These are phyloP conservation scores for Microdochium nivale DNA, from an alignment of 2,329 filamentous ascomycete genomes.

Conservation along the genomic window DNA sequence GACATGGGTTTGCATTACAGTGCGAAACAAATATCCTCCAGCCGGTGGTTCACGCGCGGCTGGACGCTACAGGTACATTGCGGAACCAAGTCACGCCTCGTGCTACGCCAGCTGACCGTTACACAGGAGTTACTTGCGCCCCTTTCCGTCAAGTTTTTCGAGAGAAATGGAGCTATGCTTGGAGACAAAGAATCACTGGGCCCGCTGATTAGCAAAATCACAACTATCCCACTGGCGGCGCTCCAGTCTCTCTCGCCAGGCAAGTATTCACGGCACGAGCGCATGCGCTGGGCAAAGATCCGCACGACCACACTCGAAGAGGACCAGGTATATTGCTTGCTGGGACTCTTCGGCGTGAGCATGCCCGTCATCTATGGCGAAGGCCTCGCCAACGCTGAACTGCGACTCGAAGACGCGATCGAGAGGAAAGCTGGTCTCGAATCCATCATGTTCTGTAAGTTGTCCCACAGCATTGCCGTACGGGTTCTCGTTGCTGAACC, in stretches of 20 bases:
- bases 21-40: too few species aligned
- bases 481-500: too few species aligned
- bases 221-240: neutral
- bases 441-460: neutral
- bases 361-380: neutral
- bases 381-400: neutral
- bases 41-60: neutral
- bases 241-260: neutral
- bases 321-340: neutral
- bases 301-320: neutral
- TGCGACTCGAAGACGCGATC: conserved; percentile 2
- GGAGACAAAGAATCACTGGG: neutral
- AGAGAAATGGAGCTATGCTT: neutral
- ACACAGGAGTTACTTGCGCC: neutral
- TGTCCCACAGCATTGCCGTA: too few species aligned
- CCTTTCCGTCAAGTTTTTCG: neutral
- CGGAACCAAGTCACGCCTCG: too few species aligned
- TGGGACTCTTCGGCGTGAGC: neutral
- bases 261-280: neutral
- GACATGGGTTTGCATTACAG: too few species aligned
- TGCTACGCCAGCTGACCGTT: too few species aligned
- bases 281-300: neutral
- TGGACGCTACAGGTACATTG: neutral
- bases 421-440: neutral
- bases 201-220: neutral